These are phyloP conservation scores for Phalaenopsis aphrodite DNA, from an alignment of 106 monocot species.

Conservation along the genomic window DNA sequence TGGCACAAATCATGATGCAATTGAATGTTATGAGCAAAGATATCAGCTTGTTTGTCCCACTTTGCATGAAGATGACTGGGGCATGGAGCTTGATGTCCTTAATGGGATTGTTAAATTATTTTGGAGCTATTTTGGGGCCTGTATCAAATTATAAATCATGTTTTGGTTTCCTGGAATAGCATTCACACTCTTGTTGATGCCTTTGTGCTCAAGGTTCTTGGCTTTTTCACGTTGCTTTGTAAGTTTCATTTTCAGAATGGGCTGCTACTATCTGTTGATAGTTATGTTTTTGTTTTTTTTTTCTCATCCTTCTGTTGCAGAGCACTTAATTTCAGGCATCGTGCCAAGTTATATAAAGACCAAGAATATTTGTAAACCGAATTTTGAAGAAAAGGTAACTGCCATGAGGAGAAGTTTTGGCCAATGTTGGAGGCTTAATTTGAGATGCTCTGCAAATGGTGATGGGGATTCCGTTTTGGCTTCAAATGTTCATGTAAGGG, in stretches of 20 bases:
- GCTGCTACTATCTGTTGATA: neutral
- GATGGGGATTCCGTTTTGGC: neutral
- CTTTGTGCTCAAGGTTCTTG: too few species aligned
- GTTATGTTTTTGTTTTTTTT: neutral
- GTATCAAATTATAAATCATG: too few species aligned
- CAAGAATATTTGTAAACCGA: slow-evolving; percentile 10
- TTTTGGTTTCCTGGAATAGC: too few species aligned
- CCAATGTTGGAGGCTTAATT: slow-evolving; percentile 4
- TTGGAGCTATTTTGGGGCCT: too few species aligned
- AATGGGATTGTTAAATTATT: too few species aligned
- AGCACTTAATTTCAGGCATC: slow-evolving; percentile 9
- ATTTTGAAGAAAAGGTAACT: slow-evolving; percentile 5
- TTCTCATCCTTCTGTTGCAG: slow-evolving; percentile 9
- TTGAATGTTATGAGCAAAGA: too few species aligned
- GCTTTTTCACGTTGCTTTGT: too few species aligned
- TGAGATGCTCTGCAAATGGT: slow-evolving; percentile 16
- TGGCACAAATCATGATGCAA: too few species aligned
- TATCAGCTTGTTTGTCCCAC: too few species aligned
- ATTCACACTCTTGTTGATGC: too few species aligned
- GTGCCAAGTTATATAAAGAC: slow-evolving; percentile 4
- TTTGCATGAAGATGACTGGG: too few species aligned
- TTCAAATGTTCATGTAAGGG: slow-evolving; percentile 9
- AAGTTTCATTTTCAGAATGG: neutral
- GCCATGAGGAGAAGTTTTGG: slow-evolving; percentile 11
- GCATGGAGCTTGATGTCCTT: too few species aligned